Conservation (phyloP, 352 stramenopile genomes). For the Phytophthora foliorum region DNA sequence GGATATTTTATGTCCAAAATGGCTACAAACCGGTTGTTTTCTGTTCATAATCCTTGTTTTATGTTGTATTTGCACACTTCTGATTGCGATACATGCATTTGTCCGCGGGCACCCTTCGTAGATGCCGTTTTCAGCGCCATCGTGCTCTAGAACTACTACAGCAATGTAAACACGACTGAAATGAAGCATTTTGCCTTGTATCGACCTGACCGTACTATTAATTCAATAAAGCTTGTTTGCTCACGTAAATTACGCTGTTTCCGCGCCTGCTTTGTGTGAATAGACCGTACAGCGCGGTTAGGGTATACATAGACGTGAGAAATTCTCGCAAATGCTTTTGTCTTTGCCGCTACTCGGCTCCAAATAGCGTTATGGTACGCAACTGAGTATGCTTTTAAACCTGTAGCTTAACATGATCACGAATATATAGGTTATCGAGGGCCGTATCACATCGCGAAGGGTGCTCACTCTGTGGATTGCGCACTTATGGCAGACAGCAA, state of each 20-base stretch:
- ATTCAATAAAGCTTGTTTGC: neutral
- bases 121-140: too few relatives aligned
- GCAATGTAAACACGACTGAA: too few relatives aligned
- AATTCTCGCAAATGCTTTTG: neutral
- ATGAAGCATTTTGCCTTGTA: too few relatives aligned
- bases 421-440: neutral
- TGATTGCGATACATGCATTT: too few relatives aligned
- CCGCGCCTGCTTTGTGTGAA: neutral
- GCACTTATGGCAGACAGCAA: neutral
- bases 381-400: neutral
- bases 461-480: neutral
- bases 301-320: neutral
- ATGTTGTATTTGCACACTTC: too few relatives aligned
- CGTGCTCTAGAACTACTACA: too few relatives aligned
- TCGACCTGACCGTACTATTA: too few relatives aligned
- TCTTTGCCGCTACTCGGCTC: neutral
- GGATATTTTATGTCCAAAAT: too few relatives aligned
- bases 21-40: too few relatives aligned
- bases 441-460: neutral
- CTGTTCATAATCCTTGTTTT: too few relatives aligned
- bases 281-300: neutral
- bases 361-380: neutral
- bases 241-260: neutral
- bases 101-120: too few relatives aligned
- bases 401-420: neutral